Base-by-base conservation (phyloP, 805 yeast species). In the Candida glaebosa region DNA sequence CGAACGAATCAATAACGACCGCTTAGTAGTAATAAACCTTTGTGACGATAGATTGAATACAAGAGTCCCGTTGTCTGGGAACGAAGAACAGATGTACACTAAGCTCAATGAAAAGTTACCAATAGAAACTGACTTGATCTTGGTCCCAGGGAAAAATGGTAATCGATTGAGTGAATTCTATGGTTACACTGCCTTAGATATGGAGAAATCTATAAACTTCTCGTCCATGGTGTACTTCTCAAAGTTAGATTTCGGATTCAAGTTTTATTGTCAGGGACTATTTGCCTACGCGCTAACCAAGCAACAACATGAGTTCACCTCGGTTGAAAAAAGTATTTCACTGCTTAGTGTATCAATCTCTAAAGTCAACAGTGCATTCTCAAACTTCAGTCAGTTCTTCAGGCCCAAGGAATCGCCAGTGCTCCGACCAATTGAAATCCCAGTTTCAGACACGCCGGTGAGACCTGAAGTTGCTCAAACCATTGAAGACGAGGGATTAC, bases 211-310 rank as follows among this genome's bases (percentile, higher is more conserved):
- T 2, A 36, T 34, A 4, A n/a, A 15, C 18, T 40, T 34, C 3
- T 31, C 37, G n/a, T 10, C 54, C 5, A 15, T 49, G 3, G 34
- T 53, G 1, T 48, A 48, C 32, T 40, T 45, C 24, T 47, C 48
- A 15, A 25, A 44, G 15, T 18, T 37, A 8, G 40, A 43, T 10
- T 54, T 56, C 39, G 54, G 56, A 16, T 54, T 54, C 37, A 50
- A 45, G 17, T 46, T 50, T 12, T 57, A 51, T 39, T 35, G 49
- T 16, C 49, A 41, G 34, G 41, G 60, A 2, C 28, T 58, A 5
- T 50, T 49, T 32, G 25, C 28, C 18, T 54, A 47, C 37, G 44
- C 49, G 8, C 34, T 38, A 10, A 28, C 5, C 7, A 28, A 10
- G 12, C n/a, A 28, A 28, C 31, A 28, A 16, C 16, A 28, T 6